Percentiles rank a stretch among this genome's conserved stretches.
Evolutionary conservation across 2,329 filamentous ascomycete genomes (phyloP).

Genomic region (Incumbomyces lentus): DNA sequence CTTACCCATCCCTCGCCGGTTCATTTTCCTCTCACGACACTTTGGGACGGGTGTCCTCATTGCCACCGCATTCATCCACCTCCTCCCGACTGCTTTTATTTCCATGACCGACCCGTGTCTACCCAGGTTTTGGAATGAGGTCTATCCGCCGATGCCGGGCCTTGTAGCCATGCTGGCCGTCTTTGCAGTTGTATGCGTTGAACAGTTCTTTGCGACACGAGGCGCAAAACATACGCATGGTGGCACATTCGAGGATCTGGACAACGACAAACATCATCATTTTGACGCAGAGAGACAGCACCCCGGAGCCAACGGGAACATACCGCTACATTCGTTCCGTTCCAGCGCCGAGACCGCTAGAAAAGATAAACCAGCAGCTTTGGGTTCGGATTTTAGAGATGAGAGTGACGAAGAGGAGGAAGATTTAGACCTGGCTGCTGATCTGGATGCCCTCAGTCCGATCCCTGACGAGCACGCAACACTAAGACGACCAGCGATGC

Average conservation of each 20-base stretch:
- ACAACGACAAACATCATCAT: constrained; percentile 15
- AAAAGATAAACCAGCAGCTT: not conserved
- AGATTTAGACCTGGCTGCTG: constrained; percentile 54
- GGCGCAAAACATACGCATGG: constrained; percentile 49
- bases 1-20: constrained; percentile 47
- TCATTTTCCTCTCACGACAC: constrained; percentile 60
- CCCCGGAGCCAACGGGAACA: constrained; percentile 11
- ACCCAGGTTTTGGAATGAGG: constrained; percentile 34
- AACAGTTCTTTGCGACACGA: constrained; percentile 56
- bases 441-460: constrained; percentile 25
- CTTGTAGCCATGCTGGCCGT: constrained; percentile 37
- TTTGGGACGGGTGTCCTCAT: constrained; percentile 78
- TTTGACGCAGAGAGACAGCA: not conserved
- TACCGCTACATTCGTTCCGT: constrained; percentile 9
- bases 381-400: constrained; percentile 8
- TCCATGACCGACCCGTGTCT: constrained; percentile 57
- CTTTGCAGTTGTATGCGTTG: constrained; percentile 41
- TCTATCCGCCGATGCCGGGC: constrained; percentile 39
- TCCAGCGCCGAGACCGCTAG: not conserved
- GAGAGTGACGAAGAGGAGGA: constrained; percentile 36
- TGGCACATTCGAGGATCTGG: not conserved
- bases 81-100: constrained; percentile 57
- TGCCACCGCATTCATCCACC: constrained; percentile 74
- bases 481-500: constrained; percentile 20
- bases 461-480: constrained; percentile 33